A percentile compares a stretch with the other conserved stretches of the same genome.
Conservation (phyloP, 23 red algal species). For the Agarophyton chilense region DNA sequence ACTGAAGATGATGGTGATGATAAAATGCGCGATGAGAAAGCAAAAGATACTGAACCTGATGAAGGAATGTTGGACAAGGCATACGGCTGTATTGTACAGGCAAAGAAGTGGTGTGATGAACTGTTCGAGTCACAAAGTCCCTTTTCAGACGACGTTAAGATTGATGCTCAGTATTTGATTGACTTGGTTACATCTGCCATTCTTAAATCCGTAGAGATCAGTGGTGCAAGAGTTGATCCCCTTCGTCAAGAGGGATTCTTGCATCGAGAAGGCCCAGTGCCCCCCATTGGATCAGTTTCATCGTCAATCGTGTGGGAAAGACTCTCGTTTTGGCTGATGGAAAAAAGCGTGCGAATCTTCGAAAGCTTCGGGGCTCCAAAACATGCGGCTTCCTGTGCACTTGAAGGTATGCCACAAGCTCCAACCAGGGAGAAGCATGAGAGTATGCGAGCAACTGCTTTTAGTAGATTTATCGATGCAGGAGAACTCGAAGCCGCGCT, state of each 20-base stretch:
- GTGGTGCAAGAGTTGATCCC: background rate
- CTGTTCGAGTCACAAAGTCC: background rate
- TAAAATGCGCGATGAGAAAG: background rate
- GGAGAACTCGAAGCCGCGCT: slow-evolving; percentile 41
- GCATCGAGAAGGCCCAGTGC: background rate
- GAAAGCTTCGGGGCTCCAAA: slow-evolving; percentile 37
- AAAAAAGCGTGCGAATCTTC: slow-evolving; percentile 45
- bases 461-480: slow-evolving; percentile 62
- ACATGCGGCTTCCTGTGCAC: slow-evolving; percentile 42
- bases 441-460: slow-evolving; percentile 68
- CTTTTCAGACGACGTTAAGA: background rate
- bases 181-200: slow-evolving; percentile 13
- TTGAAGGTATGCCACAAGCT: slow-evolving; percentile 56
- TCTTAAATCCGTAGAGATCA: background rate
- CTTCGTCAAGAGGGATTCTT: background rate
- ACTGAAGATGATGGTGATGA: background rate
- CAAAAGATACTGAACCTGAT: background rate
- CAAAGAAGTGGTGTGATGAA: slow-evolving; percentile 40
- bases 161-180: background rate
- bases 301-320: slow-evolving; percentile 11
- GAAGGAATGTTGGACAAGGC: slow-evolving; percentile 35
- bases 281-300: background rate
- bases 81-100: slow-evolving; percentile 25
- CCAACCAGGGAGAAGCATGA: slow-evolving; percentile 50
- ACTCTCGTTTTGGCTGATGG: slow-evolving; percentile 57